A percentile compares a stretch with the other conserved stretches of the same genome.
These are phyloP conservation scores for Starmerella vitae DNA, from an alignment of 805 yeast species.

Conservation along the genomic window DNA sequence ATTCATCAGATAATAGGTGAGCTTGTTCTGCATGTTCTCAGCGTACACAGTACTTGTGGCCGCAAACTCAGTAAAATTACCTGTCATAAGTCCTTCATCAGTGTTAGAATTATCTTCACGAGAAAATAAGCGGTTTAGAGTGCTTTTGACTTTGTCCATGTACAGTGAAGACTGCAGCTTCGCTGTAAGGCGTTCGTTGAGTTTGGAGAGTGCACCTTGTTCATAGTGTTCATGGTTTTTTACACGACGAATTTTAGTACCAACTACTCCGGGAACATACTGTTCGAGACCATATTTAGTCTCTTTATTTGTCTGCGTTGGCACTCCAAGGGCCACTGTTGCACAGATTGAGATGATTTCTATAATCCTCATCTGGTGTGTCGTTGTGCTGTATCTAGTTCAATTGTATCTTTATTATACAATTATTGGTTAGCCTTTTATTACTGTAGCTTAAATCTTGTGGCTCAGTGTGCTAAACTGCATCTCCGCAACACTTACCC, in stretches of 20 bases:
- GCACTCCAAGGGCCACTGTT: no score
- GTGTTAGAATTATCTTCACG: conserved; percentile 1
- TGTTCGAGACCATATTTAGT: background rate
- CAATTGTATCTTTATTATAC: no score
- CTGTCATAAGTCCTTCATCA: background rate
- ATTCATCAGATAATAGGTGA: conserved; percentile 26
- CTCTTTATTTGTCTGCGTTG: no score
- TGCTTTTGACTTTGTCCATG: background rate
- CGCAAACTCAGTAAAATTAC: background rate
- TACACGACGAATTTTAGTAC: conserved; percentile 8
- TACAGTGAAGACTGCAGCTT: background rate
- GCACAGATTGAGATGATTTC: no score
- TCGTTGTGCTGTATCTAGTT: no score
- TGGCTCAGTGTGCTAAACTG: no score
- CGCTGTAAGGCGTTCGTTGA: conserved; percentile 4
- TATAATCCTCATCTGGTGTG: no score
- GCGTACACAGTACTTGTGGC: background rate
- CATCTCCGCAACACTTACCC: no score
- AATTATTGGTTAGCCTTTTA: no score
- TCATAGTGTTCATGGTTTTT: conserved; percentile 4
- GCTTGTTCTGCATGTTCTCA: conserved; percentile 19
- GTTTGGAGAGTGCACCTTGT: conserved; percentile 1
- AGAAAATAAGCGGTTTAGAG: conserved; percentile 1
- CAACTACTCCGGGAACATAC: conserved; percentile 14
- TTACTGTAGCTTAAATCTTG: no score